Conservation (phyloP, 1,284 basidiomycete genomes). For the Boletus subluridellus region DNA sequence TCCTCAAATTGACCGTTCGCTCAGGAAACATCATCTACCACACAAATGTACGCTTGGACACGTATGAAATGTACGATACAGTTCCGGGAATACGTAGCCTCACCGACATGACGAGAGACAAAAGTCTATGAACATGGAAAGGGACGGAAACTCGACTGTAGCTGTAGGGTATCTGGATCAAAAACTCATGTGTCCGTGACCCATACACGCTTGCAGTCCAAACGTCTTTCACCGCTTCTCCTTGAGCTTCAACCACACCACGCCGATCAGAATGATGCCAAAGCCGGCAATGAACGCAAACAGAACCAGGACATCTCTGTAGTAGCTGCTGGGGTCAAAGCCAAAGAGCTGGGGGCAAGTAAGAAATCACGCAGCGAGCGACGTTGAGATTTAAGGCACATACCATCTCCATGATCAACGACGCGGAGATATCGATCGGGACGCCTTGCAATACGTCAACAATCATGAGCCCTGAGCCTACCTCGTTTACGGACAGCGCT, state of each 20-base stretch:
- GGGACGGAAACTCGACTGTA: neutral
- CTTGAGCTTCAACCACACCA: conserved; percentile 72
- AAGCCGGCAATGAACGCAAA: conserved; percentile 83
- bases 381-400: conserved; percentile 22
- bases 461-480: conserved; percentile 81
- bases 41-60: neutral
- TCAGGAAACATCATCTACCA: neutral
- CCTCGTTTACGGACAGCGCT: conserved; percentile 85
- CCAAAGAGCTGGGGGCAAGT: conserved; percentile 63
- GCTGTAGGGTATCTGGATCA: neutral
- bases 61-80: neutral
- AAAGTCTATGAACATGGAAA: neutral
- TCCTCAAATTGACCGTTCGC: neutral
- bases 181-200: neutral
- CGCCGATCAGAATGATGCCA: conserved; percentile 59
- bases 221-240: conserved; percentile 54
- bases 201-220: neutral
- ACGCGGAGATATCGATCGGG: conserved; percentile 72
- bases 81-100: neutral
- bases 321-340: conserved; percentile 73
- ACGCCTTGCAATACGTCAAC: conserved; percentile 77
- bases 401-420: conserved; percentile 78
- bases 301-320: conserved; percentile 79
- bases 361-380: neutral
- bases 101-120: neutral